A percentile compares a stretch with the other conserved stretches of the same genome.
Evolutionary conservation across 108 stramenopile genomes (phyloP).

Genomic region (Cyclotella cryptica): DNA sequence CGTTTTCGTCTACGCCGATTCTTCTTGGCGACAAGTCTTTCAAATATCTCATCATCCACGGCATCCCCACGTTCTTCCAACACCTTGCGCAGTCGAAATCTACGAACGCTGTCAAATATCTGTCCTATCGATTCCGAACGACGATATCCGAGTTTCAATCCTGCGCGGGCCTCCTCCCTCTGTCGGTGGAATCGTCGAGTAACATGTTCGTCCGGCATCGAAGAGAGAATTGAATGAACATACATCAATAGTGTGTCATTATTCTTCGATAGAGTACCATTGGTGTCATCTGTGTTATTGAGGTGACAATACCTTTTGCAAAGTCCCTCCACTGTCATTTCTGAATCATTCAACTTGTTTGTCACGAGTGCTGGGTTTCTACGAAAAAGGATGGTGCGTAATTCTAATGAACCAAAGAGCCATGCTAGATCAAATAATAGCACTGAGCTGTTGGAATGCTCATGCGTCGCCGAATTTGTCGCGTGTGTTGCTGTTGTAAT

Average conservation of each 20-base stretch:
- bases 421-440: conserved; percentile 4
- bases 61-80: conserved; percentile 26
- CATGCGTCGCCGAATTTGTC: neutral
- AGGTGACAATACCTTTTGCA: neutral
- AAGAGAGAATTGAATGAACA: neutral
- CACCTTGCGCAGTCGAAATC: conserved; percentile 12
- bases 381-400: neutral
- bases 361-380: neutral
- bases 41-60: neutral
- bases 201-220: neutral
- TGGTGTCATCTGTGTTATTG: neutral
- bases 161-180: conserved; percentile 25
- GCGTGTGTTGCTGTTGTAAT: neutral
- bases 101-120: conserved; percentile 24
- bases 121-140: conserved; percentile 28
- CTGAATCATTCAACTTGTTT: neutral
- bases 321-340: neutral
- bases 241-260: neutral
- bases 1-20: conserved; percentile 16
- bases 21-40: neutral
- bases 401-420: conserved; percentile 7
- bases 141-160: conserved; percentile 34
- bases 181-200: conserved; percentile 10
- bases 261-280: neutral
- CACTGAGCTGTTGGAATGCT: neutral